These are phyloP conservation scores for Antarctomyces pellizariae DNA, from an alignment of 495 filamentous ascomycete species.

Conservation along the genomic window DNA sequence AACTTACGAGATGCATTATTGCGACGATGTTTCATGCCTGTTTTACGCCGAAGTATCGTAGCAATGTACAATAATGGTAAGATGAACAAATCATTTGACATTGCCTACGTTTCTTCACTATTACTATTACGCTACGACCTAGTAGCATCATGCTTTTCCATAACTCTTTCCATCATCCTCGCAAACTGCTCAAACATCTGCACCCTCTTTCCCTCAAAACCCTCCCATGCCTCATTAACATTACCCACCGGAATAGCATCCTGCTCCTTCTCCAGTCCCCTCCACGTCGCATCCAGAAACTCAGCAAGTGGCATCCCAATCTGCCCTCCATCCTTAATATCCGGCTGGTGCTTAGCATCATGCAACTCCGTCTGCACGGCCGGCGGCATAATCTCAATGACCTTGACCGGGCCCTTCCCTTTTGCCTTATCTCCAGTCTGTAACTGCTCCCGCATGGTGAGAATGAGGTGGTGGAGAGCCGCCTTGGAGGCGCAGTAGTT, in stretches of 20 bases:
- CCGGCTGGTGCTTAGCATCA: constrained; percentile 23
- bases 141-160: too few relatives aligned
- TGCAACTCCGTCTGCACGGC: constrained; percentile 43
- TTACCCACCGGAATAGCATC: constrained; percentile 13
- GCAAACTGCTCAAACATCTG: neutral
- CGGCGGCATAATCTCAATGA: constrained; percentile 44
- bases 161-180: constrained; percentile 1
- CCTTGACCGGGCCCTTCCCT: constrained; percentile 19
- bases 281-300: constrained; percentile 33
- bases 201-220: constrained; percentile 1
- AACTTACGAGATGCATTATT: too few relatives aligned
- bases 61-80: too few relatives aligned
- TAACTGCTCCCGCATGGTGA: constrained; percentile 36
- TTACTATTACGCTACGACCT: too few relatives aligned
- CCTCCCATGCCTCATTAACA: constrained; percentile 1
- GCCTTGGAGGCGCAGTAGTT: constrained; percentile 38
- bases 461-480: constrained; percentile 28
- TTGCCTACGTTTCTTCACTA: too few relatives aligned
- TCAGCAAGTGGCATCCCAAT: constrained; percentile 36
- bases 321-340: constrained; percentile 13
- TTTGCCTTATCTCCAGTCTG: constrained; percentile 16
- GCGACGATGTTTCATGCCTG: too few relatives aligned
- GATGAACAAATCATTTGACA: too few relatives aligned
- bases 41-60: too few relatives aligned
- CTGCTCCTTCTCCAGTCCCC: constrained; percentile 22